Evolutionary conservation across 257 asterid genomes (phyloP).

Genomic region (Rehmannia glutinosa): DNA sequence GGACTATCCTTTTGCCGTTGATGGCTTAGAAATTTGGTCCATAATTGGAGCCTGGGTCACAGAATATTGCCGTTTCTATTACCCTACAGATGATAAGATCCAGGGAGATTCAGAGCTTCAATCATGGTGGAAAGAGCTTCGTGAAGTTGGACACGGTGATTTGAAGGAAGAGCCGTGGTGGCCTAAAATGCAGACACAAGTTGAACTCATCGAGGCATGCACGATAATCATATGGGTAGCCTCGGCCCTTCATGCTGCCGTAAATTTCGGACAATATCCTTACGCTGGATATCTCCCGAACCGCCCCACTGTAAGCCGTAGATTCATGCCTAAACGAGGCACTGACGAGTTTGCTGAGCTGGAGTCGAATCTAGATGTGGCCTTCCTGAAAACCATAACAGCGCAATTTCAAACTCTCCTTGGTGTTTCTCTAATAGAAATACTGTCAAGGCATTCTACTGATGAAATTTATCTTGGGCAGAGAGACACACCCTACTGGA

Average conservation of each 20-base stretch:
- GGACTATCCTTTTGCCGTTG: conserved; percentile 80
- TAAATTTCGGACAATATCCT: conserved; percentile 72
- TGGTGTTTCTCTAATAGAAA: conserved; percentile 63
- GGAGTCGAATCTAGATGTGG: conserved; percentile 45
- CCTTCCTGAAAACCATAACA: conserved; percentile 64
- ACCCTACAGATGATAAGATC: conserved; percentile 36
- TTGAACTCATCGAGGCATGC: conserved; percentile 50
- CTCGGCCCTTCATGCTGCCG: conserved; percentile 86
- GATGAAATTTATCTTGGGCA: conserved; percentile 78
- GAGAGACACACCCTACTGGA: conserved; percentile 57
- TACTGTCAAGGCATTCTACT: conserved; percentile 60
- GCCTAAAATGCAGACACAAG: conserved; percentile 55
- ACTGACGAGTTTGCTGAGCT: conserved; percentile 55
- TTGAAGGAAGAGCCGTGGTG: conserved; percentile 64
- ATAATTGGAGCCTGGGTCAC: conserved; percentile 69
- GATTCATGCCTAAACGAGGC: conserved; percentile 60
- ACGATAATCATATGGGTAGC: conserved; percentile 72
- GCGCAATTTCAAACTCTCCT: conserved; percentile 68
- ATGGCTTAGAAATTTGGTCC: conserved; percentile 74
- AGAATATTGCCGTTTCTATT: conserved; percentile 52
- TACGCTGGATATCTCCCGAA: conserved; percentile 82
- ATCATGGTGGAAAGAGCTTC: conserved; percentile 79
- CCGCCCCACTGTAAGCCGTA: conserved; percentile 71
- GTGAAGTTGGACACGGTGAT: conserved; percentile 69
- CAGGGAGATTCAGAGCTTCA: conserved; percentile 57